Percentiles rank a stretch among this genome's conserved stretches.
phyloP scores from a whole-genome alignment of 1,284 basidiomycete species.

The Butyriboletus appendiculatus region DNA sequence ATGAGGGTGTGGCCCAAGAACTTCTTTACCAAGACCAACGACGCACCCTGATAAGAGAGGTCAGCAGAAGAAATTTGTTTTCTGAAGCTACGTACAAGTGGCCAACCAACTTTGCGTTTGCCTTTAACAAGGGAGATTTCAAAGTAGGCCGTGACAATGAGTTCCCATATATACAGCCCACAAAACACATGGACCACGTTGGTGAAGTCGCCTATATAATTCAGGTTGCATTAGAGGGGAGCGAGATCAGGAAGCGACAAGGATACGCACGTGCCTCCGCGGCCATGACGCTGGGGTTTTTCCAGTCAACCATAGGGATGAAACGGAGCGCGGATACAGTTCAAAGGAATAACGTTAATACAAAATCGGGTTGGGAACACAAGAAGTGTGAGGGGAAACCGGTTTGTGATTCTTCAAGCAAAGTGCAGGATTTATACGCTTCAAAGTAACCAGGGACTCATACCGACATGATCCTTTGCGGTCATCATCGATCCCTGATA shows the following conservation, averaged over 20 bases:
- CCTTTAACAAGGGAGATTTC: constrained; percentile 62
- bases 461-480: constrained; percentile 6
- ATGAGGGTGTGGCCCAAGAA: constrained; percentile 5
- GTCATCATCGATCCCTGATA: constrained; percentile 9
- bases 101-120: constrained; percentile 61
- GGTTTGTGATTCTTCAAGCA: constrained; percentile 8
- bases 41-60: constrained; percentile 17
- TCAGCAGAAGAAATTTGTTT: constrained; percentile 3
- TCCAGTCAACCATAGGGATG: constrained; percentile 58
- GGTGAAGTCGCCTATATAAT: constrained; percentile 49
- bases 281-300: constrained; percentile 45
- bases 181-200: constrained; percentile 61
- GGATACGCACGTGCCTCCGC: constrained; percentile 47
- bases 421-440: constrained; percentile 20
- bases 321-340: constrained; percentile 16
- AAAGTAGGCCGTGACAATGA: constrained; percentile 60
- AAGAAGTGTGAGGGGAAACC: constrained; percentile 2
- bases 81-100: constrained; percentile 46
- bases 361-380: constrained; percentile 3
- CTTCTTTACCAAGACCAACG: not conserved
- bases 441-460: constrained; percentile 30
- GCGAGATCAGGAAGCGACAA: not conserved
- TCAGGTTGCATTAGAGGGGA: not conserved
- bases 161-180: constrained; percentile 68
- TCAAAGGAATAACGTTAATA: constrained; percentile 6